Evolutionary conservation across 352 stramenopile species (phyloP).

Genomic region (Phytophthora ramorum): DNA sequence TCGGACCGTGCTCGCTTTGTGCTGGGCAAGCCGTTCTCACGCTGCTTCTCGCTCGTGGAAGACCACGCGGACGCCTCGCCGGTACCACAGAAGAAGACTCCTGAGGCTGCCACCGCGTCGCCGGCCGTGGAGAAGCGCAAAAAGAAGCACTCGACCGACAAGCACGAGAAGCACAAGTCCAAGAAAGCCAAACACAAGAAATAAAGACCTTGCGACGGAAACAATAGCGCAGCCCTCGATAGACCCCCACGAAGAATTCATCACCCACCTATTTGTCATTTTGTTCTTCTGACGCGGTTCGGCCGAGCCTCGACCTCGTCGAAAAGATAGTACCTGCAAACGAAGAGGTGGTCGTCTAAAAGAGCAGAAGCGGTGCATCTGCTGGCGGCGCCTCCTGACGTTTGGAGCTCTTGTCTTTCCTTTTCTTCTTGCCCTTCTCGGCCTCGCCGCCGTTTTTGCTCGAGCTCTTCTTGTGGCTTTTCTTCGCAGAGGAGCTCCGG

Average conservation of each 20-base stretch:
- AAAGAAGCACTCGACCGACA: slow-evolving; percentile 39
- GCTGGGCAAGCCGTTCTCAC: slow-evolving; percentile 77
- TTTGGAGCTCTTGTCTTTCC: slow-evolving; percentile 60
- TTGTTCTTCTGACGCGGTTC: slow-evolving; percentile 25
- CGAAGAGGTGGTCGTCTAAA: slow-evolving; percentile 61
- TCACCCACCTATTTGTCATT: slow-evolving; percentile 49
- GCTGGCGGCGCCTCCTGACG: slow-evolving; percentile 44
- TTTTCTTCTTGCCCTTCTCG: slow-evolving; percentile 50
- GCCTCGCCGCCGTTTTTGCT: slow-evolving; percentile 38
- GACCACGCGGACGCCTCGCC: slow-evolving; percentile 33
- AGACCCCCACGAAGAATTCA: slow-evolving; percentile 40
- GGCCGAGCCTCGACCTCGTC: slow-evolving; percentile 9
- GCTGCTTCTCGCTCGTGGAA: slow-evolving; percentile 78
- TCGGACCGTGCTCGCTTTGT: slow-evolving; percentile 66
- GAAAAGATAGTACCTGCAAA: slow-evolving; percentile 17
- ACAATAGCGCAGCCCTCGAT: slow-evolving; percentile 46
- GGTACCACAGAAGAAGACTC: slow-evolving; percentile 20
- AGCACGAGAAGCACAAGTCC: slow-evolving; percentile 50
- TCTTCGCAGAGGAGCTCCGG: slow-evolving; percentile 42
- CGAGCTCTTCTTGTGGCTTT: slow-evolving; percentile 59
- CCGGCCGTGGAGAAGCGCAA: slow-evolving; percentile 40
- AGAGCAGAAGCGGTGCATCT: slow-evolving; percentile 73
- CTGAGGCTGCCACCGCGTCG: slow-evolving; percentile 7
- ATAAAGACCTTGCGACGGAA: slow-evolving; percentile 24
- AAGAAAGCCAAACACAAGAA: slow-evolving; percentile 72